These are phyloP conservation scores for Phialophora verrucosa DNA, from an alignment of 2,329 filamentous ascomycete genomes.

Conservation along the genomic window DNA sequence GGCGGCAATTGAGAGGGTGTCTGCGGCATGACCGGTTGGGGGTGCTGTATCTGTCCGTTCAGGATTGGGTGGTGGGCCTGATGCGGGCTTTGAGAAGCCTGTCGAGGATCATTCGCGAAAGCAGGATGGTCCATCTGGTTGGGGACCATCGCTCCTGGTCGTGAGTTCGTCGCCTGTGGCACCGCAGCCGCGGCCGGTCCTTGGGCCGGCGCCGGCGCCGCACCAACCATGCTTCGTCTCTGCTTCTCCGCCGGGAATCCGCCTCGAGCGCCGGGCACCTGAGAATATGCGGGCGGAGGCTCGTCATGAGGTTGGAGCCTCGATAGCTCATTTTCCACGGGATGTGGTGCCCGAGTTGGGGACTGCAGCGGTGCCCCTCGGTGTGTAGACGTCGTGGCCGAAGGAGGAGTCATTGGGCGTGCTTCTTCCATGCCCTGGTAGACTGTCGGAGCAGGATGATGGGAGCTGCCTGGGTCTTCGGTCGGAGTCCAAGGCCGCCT, in stretches of 20 bases:
- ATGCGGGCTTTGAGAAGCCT: conserved; percentile 43
- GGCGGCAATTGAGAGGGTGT: conserved; percentile 61
- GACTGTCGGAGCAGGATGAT: conserved; percentile 86
- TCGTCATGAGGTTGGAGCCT: conserved; percentile 71
- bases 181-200: conserved; percentile 31
- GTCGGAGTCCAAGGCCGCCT: conserved; percentile 91
- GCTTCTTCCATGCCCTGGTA: conserved; percentile 86
- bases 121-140: conserved; percentile 73
- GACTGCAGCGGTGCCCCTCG: conserved; percentile 41
- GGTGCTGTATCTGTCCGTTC: conserved; percentile 33
- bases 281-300: conserved; percentile 93
- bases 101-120: conserved; percentile 81
- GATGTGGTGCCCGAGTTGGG: conserved; percentile 61
- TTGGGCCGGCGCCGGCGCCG: conserved; percentile 32
- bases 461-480: conserved; percentile 81
- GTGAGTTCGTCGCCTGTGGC: conserved; percentile 30
- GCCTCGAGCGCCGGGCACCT: conserved; percentile 62
- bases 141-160: conserved; percentile 42
- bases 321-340: conserved; percentile 85
- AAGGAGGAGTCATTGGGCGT: conserved; percentile 49
- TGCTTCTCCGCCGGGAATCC: conserved; percentile 79
- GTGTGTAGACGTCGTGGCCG: conserved; percentile 52
- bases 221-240: conserved; percentile 49
- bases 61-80: conserved; percentile 41
- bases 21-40: conserved; percentile 29